phyloP scores from a whole-genome alignment of 1,139 yeast genomes.

The Scheffersomyces lignicola region DNA sequence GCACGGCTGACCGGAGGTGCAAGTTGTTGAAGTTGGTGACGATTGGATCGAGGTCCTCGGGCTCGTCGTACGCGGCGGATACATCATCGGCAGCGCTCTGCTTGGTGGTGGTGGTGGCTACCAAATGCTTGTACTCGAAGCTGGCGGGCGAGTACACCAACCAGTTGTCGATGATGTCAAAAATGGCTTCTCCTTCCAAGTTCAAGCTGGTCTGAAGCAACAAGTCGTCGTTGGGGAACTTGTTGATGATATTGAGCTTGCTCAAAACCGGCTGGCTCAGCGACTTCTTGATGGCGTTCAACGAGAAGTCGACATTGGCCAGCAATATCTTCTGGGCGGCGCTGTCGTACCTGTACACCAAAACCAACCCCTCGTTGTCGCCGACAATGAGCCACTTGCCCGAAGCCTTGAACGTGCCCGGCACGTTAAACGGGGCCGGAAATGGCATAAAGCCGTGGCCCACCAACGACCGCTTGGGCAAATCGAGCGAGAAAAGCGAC shows the following conservation, averaged over 20 bases:
- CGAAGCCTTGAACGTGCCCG: constrained; percentile 24
- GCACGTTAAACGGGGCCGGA: too few relatives aligned
- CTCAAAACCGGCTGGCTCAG: constrained; percentile 25
- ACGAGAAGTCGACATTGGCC: constrained; percentile 21
- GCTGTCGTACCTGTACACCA: constrained; percentile 15
- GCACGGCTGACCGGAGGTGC: neutral
- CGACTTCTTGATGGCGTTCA: constrained; percentile 23
- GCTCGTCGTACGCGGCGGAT: constrained; percentile 7
- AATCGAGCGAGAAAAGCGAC: too few relatives aligned
- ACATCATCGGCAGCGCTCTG: constrained; percentile 4
- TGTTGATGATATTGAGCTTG: constrained; percentile 13
- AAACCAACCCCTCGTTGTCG: constrained; percentile 25
- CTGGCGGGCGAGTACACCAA: constrained; percentile 48
- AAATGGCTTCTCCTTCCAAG: constrained; percentile 40
- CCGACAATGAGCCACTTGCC: constrained; percentile 22
- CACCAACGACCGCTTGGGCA: too few relatives aligned
- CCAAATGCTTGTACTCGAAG: constrained; percentile 33
- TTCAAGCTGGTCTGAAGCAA: constrained; percentile 35
- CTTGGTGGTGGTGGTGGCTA: constrained; percentile 9
- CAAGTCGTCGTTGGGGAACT: constrained; percentile 20
- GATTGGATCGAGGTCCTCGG: constrained; percentile 15
- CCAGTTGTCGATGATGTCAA: constrained; percentile 53
- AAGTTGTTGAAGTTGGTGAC: constrained; percentile 8
- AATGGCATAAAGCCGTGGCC: too few relatives aligned
- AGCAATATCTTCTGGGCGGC: constrained; percentile 9